Evolutionary conservation across 179 eudicot species (phyloP), one percentile per base, ranked within the genome.

Genomic region (Heliamphora pulchella): DNA sequence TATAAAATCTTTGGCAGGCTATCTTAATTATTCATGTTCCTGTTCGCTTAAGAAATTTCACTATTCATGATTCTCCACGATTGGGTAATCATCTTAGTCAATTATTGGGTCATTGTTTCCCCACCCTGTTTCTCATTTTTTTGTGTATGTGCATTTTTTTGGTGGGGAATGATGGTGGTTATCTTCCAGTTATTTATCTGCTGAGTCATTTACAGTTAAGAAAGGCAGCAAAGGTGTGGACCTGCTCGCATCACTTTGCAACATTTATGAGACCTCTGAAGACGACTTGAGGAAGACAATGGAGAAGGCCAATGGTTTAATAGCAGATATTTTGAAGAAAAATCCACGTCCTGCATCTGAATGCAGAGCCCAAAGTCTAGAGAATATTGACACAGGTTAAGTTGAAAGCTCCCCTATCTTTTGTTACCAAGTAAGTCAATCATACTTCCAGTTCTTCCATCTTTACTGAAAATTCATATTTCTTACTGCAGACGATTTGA

Each of bases 21-120:
- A 90, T 96, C 82, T 85, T 96, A 86, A 84, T 96, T 76, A 84
- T 96, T 83, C 99, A 96, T 80, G 81, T 94, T 74, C 99, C 99
- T 80, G 76, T 81, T 63, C 85, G 79, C 74, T 84, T 87, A 70
- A 90, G 99, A 85, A 92, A 89, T 46, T 89, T 91, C 83, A 66
- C 76, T 50, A 65, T 91, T 71, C 80, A 82, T 48, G 97, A 91
- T 80, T 88, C 91, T 3, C 84, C 90, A 18, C 75, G 80, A 64
- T 87, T 92, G 71, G 96, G 99, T 96, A 89, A 78, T 47, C 64
- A 22, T 75, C 78, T 53, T 58, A 78, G 58, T 57, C 50, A 22
- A 48, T 65, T 41, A 6, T 41, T 31, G 10, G 64, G 7, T 74
- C 46, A 9, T 54, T 73, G 46, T 50, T 79, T 66, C 61, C 50